Evolutionary conservation across 331 rosid species (phyloP).

Genomic region (Malus hybrid): DNA sequence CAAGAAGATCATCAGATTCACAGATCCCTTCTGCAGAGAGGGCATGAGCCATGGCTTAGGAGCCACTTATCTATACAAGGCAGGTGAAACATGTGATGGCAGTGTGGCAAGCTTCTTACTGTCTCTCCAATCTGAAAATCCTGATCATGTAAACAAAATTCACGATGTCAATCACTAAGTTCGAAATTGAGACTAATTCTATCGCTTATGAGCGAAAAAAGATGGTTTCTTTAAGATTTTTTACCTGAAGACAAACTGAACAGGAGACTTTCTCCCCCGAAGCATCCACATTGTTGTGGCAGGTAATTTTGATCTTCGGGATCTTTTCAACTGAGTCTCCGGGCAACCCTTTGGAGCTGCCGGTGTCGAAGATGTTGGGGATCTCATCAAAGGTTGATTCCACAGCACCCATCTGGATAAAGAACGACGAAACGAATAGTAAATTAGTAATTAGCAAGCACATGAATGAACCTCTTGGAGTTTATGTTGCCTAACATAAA

Average conservation of each 20-base stretch:
- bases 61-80: conserved; percentile 99
- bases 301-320: conserved; percentile 68
- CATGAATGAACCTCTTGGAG: not conserved
- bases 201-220: not conserved
- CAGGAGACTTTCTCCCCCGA: conserved; percentile 87
- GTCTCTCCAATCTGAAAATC: conserved; percentile 90
- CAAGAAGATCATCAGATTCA: conserved; percentile 35
- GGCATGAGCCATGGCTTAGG: conserved; percentile 92
- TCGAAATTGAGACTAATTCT: not conserved
- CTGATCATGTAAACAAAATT: conserved; percentile 34
- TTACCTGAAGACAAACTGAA: conserved; percentile 95
- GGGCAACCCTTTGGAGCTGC: conserved; percentile 75
- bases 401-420: conserved; percentile 83
- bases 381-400: conserved; percentile 80
- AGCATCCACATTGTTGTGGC: conserved; percentile 59
- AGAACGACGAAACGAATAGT: not conserved
- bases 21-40: conserved; percentile 97
- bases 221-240: not conserved
- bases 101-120: conserved; percentile 89
- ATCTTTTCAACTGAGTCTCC: conserved; percentile 81
- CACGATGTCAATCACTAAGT: conserved; percentile 6
- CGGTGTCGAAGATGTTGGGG: conserved; percentile 75
- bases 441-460: conserved; percentile 22
- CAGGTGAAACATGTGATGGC: conserved; percentile 93
- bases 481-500: not conserved